Evolutionary conservation across 1,139 yeast genomes (phyloP).

Genomic region (Yamadazyma spencermartinsiae): DNA sequence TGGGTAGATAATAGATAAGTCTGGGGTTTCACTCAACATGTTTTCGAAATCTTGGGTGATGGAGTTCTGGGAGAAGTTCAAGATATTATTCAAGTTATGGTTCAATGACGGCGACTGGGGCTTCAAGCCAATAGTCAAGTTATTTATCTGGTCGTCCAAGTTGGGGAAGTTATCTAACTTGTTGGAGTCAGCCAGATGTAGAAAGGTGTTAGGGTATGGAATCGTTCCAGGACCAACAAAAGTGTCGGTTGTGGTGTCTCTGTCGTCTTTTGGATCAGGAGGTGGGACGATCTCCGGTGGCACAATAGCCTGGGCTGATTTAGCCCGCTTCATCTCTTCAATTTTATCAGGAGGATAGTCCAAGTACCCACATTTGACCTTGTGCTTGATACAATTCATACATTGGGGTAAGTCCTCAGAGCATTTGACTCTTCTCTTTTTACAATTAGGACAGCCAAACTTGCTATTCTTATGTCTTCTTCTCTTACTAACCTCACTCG

Average conservation of each 20-base stretch:
- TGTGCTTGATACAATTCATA: constrained; percentile 42
- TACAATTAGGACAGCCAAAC: constrained; percentile 47
- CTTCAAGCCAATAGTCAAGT: constrained; percentile 15
- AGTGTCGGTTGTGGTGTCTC: no score
- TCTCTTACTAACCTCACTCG: constrained; percentile 16
- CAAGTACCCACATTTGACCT: constrained; percentile 42
- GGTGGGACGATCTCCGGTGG: background rate
- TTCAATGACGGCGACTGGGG: constrained; percentile 6
- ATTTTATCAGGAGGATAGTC: constrained; percentile 37
- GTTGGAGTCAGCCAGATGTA: no score
- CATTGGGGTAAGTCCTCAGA: constrained; percentile 45
- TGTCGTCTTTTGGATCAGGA: no score
- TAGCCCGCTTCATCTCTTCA: constrained; percentile 23
- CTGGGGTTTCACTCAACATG: constrained; percentile 21
- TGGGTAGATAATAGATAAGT: constrained; percentile 37
- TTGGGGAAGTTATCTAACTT: background rate
- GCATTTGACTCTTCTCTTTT: constrained; percentile 45
- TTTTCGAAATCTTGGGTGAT: constrained; percentile 33
- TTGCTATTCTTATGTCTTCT: constrained; percentile 35
- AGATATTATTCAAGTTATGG: constrained; percentile 19
- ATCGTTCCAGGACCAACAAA: no score
- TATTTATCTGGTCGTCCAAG: constrained; percentile 17
- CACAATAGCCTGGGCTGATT: background rate
- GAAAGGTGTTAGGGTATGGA: no score
- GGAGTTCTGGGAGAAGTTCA: constrained; percentile 18